A percentile compares a stretch with the other conserved stretches of the same genome.
phyloP scores from a whole-genome alignment of 2,329 filamentous ascomycete genomes.

The Emericellopsis atlantica region DNA sequence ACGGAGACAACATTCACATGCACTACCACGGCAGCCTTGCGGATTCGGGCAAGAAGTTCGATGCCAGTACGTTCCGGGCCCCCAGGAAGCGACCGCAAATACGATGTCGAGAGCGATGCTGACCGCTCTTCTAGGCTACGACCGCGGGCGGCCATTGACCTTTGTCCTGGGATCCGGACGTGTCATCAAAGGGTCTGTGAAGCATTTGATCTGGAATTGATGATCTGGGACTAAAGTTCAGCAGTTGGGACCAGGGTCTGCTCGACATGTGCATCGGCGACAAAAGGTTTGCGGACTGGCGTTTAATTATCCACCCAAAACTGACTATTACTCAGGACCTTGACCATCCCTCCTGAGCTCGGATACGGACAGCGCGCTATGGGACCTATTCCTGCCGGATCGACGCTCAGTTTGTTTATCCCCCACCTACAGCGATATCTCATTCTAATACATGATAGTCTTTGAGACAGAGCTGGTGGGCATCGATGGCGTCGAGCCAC shows the following conservation, averaged over 20 bases:
- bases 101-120: background rate
- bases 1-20: constrained; percentile 70
- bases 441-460: constrained; percentile 30
- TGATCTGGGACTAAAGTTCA: background rate
- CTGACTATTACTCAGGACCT: constrained; percentile 32
- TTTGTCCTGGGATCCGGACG: constrained; percentile 71
- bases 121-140: constrained; percentile 41
- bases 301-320: no score
- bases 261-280: constrained; percentile 93
- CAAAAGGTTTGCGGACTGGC: constrained; percentile 42
- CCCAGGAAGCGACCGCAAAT: background rate
- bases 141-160: constrained; percentile 59
- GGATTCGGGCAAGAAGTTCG: constrained; percentile 65
- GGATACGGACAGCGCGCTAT: constrained; percentile 68
- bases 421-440: constrained; percentile 3
- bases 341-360: constrained; percentile 80
- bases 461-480: constrained; percentile 86
- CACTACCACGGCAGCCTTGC: constrained; percentile 81
- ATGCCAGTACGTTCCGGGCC: constrained; percentile 40
- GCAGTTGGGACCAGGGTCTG: constrained; percentile 79
- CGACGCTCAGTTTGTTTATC: constrained; percentile 53
- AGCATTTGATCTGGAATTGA: background rate
- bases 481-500: constrained; percentile 59
- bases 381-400: constrained; percentile 73
- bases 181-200: constrained; percentile 75